Percentiles rank a stretch among this genome's conserved stretches.
Conservation (phyloP, 2,329 filamentous ascomycete species). For the Cladosporium sp. region DNA sequence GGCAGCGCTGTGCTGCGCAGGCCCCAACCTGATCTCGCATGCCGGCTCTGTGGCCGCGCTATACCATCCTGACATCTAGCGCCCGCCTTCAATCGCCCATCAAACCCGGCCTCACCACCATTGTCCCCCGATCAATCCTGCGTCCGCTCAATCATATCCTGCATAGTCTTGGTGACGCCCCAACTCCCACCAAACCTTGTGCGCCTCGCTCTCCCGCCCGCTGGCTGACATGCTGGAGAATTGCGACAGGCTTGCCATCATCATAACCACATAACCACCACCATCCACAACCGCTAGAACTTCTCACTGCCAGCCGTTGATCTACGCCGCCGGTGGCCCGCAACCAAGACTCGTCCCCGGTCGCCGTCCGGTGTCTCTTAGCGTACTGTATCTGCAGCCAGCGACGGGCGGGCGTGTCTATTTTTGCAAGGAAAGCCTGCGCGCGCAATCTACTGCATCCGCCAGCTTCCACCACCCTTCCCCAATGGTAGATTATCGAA, state of each 20-base stretch:
- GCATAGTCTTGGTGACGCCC: neutral
- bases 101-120: slow-evolving; percentile 5
- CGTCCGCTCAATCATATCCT: neutral
- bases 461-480: slow-evolving; percentile 10
- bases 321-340: slow-evolving; percentile 15
- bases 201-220: neutral
- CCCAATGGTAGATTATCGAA: neutral
- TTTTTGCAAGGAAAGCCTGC: slow-evolving; percentile 9
- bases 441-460: slow-evolving; percentile 2
- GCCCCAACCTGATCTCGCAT: slow-evolving; percentile 13
- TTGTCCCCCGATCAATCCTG: neutral
- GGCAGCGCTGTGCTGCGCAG: slow-evolving; percentile 4
- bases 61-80: slow-evolving; percentile 9
- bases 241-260: neutral
- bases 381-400: slow-evolving; percentile 18
- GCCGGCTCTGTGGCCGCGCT: slow-evolving; percentile 6
- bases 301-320: slow-evolving; percentile 7
- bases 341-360: slow-evolving; percentile 17
- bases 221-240: neutral
- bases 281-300: neutral
- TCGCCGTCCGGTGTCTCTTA: slow-evolving; percentile 9
- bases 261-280: neutral
- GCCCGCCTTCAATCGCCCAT: slow-evolving; percentile 6
- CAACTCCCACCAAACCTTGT: slow-evolving; percentile 6
- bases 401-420: neutral